Evolutionary conservation across 2,329 filamentous ascomycete genomes (phyloP), one percentile per base, ranked within the genome.

Genomic region (Paracoccidioides lutzii): DNA sequence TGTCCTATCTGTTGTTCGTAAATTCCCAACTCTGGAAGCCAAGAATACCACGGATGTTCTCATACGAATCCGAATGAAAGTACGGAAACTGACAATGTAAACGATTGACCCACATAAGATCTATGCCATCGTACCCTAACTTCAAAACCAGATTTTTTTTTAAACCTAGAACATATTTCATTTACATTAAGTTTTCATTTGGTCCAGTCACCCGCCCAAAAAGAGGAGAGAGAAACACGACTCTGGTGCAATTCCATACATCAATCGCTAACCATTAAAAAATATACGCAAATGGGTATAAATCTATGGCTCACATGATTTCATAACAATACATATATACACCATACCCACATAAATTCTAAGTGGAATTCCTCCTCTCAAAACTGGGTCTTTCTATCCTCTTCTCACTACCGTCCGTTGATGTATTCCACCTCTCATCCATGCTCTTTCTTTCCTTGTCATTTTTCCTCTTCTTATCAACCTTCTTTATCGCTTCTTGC

Each of bases 401-500:
- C 46, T 14, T 22, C 22, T 41, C 38, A 7, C n/a, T 38, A 42
- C 22, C 12, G 14, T 5, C 37, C 41, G 38, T 22, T 12, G 33
- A 37, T 38, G 7, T 6, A 12, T 30, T 41, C 37, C 35, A 12
- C 22, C 3, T 14, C 38, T 32, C 50, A 52, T 52, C 50, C 50
- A 41, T 33, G 38, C 37, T 42, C 22, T 33, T 6, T 37, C 41
- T 55, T 48, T 49, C 10, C n/a, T 32, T 55, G 32, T 37, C 43
- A 42, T 45, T 45, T 41, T 32, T 52, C 41, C 42, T 55, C 61
- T 75, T 73, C 65, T 77, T 78, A 61, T 77, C 70, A 9, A 80
- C 72, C 62, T 79, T 78, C 60, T 76, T 75, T 60, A 85, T 83
- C 0, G 82, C 82, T 61, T 82, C 76, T 49, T 78, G 71, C 0